phyloP scores from a whole-genome alignment of 1,284 basidiomycete genomes.

The Butyriboletus appendiculatus region DNA sequence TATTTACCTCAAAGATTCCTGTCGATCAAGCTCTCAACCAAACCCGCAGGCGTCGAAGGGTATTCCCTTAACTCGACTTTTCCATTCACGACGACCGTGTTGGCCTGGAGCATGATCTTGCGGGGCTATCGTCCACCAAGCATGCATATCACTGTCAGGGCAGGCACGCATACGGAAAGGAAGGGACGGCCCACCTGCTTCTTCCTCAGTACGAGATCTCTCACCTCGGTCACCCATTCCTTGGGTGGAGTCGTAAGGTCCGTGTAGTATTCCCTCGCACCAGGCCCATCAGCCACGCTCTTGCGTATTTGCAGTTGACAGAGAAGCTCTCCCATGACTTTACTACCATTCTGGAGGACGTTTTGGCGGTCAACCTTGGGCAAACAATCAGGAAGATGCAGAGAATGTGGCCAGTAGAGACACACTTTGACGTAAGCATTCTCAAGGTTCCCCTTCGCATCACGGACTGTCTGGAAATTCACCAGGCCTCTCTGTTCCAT shows the following conservation, averaged over 20 bases:
- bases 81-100: constrained; percentile 64
- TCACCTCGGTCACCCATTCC: constrained; percentile 74
- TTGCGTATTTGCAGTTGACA: constrained; percentile 79
- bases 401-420: background rate
- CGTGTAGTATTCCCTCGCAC: constrained; percentile 73
- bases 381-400: background rate
- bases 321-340: constrained; percentile 69
- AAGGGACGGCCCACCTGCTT: constrained; percentile 57
- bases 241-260: constrained; percentile 69
- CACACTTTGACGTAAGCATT: constrained; percentile 70
- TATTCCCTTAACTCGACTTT: constrained; percentile 79
- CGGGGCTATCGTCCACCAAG: constrained; percentile 55
- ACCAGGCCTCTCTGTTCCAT: constrained; percentile 74
- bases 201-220: constrained; percentile 76
- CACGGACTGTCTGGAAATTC: constrained; percentile 64
- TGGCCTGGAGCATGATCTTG: constrained; percentile 82
- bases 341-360: constrained; percentile 63
- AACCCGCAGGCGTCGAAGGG: constrained; percentile 65
- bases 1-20: constrained; percentile 48
- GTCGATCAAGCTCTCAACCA: constrained; percentile 81
- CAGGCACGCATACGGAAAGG: background rate
- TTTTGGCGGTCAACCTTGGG: constrained; percentile 67
- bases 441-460: constrained; percentile 55
- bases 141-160: background rate
- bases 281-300: constrained; percentile 79